These are phyloP conservation scores for Bryoerythrophyllum caledonicum DNA, from an alignment of 225 moss, liverwort and hornwort species.

Conservation along the genomic window DNA sequence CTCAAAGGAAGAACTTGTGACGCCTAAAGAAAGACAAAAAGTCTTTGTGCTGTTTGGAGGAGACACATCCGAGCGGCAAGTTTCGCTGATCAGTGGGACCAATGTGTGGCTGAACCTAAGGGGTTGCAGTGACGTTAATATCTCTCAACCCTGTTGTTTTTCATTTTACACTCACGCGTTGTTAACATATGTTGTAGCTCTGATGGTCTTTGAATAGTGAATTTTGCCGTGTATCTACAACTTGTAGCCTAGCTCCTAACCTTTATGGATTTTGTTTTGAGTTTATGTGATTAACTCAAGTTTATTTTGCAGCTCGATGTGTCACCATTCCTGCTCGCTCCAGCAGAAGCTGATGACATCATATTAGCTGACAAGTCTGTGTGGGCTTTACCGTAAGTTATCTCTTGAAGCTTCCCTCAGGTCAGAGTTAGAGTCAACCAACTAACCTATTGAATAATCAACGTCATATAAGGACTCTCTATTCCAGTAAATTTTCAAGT, in stretches of 20 bases:
- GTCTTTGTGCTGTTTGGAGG: constrained; percentile 90
- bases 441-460: too few relatives aligned
- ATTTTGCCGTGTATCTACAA: neutral
- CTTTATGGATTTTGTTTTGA: too few relatives aligned
- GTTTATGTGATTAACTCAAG: neutral
- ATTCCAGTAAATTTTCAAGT: too few relatives aligned
- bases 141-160: constrained; percentile 16
- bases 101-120: constrained; percentile 97
- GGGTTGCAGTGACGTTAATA: constrained; percentile 66
- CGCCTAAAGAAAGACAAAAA: constrained; percentile 48
- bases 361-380: constrained; percentile 35
- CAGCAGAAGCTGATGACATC: constrained; percentile 24
- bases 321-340: constrained; percentile 82
- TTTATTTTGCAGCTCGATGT: constrained; percentile 77
- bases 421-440: neutral
- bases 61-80: constrained; percentile 94
- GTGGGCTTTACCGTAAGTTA: constrained; percentile 93
- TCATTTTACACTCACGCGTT: constrained; percentile 7
- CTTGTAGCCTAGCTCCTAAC: neutral
- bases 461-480: too few relatives aligned
- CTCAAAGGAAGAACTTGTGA: constrained; percentile 21
- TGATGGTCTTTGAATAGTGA: too few relatives aligned
- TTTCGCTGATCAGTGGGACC: constrained; percentile 95
- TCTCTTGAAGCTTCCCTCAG: constrained; percentile 8
- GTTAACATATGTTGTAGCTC: neutral